Evolutionary conservation across 768 basidiomycete genomes (phyloP).

Genomic region (Thelephora aurantiotincta): DNA sequence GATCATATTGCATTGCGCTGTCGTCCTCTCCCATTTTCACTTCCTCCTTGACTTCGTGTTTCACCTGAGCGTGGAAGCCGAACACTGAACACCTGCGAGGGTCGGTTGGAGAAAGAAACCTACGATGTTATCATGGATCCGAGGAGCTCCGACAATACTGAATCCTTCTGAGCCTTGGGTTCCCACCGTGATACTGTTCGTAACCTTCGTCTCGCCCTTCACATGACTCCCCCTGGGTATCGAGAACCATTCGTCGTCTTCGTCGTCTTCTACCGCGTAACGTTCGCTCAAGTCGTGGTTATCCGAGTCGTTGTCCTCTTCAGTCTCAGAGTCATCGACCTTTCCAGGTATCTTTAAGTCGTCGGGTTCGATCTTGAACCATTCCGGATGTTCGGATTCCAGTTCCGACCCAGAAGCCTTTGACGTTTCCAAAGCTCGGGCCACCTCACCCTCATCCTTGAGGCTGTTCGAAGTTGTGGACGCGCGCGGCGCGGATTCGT

Average conservation of each 20-base stretch:
- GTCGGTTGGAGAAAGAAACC: background rate
- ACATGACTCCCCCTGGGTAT: constrained; percentile 4
- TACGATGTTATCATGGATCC: background rate
- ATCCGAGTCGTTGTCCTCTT: constrained; percentile 57
- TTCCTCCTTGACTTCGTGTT: constrained; percentile 12
- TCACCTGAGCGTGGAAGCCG: background rate
- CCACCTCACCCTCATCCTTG: constrained; percentile 6
- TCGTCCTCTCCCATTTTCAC: constrained; percentile 62
- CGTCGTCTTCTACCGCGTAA: constrained; percentile 14
- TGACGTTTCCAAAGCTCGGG: constrained; percentile 8
- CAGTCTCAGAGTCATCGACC: constrained; percentile 32
- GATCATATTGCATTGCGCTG: constrained; percentile 64
- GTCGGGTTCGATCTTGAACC: constrained; percentile 41
- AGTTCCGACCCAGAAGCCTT: constrained; percentile 19
- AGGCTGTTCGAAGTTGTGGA: constrained; percentile 1
- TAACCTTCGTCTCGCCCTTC: constrained; percentile 9
- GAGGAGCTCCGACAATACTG: background rate
- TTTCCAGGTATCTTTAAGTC: constrained; percentile 12
- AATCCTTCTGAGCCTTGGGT: background rate
- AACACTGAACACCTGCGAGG: background rate
- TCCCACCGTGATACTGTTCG: constrained; percentile 1
- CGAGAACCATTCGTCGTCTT: constrained; percentile 27
- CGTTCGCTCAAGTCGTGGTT: constrained; percentile 37
- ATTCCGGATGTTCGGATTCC: constrained; percentile 40
- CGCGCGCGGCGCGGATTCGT: constrained; percentile 9